Evolutionary conservation across 495 filamentous ascomycete genomes (phyloP), one percentile per base, ranked within the genome.

Genomic region (Lophiostoma macrostomum): DNA sequence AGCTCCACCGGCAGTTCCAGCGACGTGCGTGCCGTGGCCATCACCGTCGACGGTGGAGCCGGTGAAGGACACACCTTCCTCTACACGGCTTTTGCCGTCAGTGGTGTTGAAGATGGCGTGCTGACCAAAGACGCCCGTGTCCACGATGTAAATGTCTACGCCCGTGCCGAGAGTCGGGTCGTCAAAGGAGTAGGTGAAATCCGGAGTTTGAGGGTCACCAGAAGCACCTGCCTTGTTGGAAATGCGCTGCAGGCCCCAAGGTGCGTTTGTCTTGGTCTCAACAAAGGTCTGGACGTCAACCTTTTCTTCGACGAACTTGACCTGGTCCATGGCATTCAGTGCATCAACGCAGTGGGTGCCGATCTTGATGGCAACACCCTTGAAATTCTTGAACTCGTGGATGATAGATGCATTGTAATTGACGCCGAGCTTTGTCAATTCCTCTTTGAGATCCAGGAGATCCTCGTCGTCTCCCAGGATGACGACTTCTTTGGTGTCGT

Each of bases 241-340:
- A 38, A 79, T 65, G 22, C 75, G 67, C 52, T 79, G 72, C 16
- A 78, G 53, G n/a, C 76, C 76, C 76, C 76, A 79, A 1, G 76
- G 73, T 50, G 55, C 30, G 27, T 67, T 64, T 22, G 59, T 55
- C 4, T 63, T n/a, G n/a, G n/a, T 44, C 18, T 5, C 14, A 11
- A 40, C 34, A n/a, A 47, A 37, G 3, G 56, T 44, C 23, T 43
- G n/a, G 25, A 61, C 46, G 7, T 22, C 47, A 22, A 65, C 34
- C 7, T 36, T 44, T 18, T 64, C 58, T 37, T 78, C 73, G 40
- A 73, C 72, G 14, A 57, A 28, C 11, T 65, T 60, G 40, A 76
- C 60, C 11, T 72, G 69, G 10, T 44, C 41, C 67, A 78, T 72
- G 41, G 50, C 51, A 34, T 46, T 58, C 8, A 79, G 60, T 3